These are phyloP conservation scores for Botrytis medusae DNA, from an alignment of 2,329 filamentous ascomycete genomes.

Conservation along the genomic window DNA sequence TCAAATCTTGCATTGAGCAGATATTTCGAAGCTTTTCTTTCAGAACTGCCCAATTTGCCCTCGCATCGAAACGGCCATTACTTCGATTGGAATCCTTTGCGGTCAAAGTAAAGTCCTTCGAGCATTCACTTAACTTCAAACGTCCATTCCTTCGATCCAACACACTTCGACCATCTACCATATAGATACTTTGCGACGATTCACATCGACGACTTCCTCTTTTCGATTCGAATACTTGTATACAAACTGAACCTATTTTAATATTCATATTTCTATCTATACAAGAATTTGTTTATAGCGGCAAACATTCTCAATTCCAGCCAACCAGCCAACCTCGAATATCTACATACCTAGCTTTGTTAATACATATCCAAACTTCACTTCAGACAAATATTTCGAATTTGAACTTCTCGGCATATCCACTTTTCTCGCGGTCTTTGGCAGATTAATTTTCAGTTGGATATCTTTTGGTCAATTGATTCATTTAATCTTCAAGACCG, in stretches of 20 bases:
- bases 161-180: slow-evolving; percentile 6
- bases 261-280: slow-evolving; percentile 14
- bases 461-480: slow-evolving; percentile 15
- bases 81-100: background rate
- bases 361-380: slow-evolving; percentile 18
- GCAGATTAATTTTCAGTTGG: slow-evolving; percentile 26
- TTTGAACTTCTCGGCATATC: slow-evolving; percentile 1
- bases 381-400: slow-evolving; percentile 13
- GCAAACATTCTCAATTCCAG: slow-evolving; percentile 23
- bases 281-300: slow-evolving; percentile 21
- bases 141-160: slow-evolving; percentile 15
- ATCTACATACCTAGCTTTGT: slow-evolving; percentile 23
- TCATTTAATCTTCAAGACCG: slow-evolving; percentile 29
- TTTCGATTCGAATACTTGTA: slow-evolving; percentile 23
- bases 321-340: slow-evolving; percentile 18
- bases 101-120: background rate
- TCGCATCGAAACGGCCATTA: background rate
- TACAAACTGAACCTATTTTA: slow-evolving; percentile 18
- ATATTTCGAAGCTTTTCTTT: background rate
- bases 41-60: background rate
- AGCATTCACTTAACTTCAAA: slow-evolving; percentile 3
- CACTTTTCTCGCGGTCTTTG: slow-evolving; percentile 17
- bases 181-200: slow-evolving; percentile 14
- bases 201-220: slow-evolving; percentile 17
- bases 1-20: slow-evolving; percentile 3